These are phyloP conservation scores for Euphorbia celastroides DNA, from an alignment of 441 rosid genomes.

Conservation along the genomic window DNA sequence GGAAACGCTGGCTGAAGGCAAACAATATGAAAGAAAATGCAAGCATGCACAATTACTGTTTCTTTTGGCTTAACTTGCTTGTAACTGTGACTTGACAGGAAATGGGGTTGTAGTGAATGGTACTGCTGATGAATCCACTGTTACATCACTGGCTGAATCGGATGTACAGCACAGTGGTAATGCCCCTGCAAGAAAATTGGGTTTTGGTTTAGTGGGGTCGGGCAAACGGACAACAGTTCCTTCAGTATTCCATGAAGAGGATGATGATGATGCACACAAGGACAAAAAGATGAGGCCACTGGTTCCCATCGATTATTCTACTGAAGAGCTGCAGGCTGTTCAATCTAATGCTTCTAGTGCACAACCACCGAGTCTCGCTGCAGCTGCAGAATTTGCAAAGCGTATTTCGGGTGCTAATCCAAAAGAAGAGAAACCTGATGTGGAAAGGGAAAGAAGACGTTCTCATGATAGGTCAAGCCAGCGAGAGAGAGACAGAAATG, in stretches of 20 bases:
- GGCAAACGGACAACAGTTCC: conserved; percentile 90
- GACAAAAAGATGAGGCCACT: conserved; percentile 92
- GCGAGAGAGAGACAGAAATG: conserved; percentile 59
- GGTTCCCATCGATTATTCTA: conserved; percentile 95
- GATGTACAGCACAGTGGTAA: conserved; percentile 44
- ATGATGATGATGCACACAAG: conserved; percentile 83
- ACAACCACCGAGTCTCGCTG: conserved; percentile 73
- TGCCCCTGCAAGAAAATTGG: conserved; percentile 71
- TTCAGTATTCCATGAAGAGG: conserved; percentile 92
- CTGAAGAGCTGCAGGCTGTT: conserved; percentile 88
- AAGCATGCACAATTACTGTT: neutral
- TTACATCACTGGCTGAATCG: conserved; percentile 33
- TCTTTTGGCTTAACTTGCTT: neutral
- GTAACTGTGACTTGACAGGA: conserved; percentile 26
- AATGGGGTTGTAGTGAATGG: conserved; percentile 59
- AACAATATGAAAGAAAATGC: neutral
- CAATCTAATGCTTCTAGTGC: conserved; percentile 54
- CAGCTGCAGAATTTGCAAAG: conserved; percentile 98
- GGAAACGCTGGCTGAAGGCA: neutral
- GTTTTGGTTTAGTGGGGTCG: conserved; percentile 94
- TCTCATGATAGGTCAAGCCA: conserved; percentile 66
- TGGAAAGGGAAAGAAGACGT: conserved; percentile 75
- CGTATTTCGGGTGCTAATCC: conserved; percentile 62
- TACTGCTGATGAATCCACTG: conserved; percentile 40
- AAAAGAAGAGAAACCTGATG: conserved; percentile 67